phyloP scores from a whole-genome alignment of 129 eudicot genomes.

The Glebionis coronaria region DNA sequence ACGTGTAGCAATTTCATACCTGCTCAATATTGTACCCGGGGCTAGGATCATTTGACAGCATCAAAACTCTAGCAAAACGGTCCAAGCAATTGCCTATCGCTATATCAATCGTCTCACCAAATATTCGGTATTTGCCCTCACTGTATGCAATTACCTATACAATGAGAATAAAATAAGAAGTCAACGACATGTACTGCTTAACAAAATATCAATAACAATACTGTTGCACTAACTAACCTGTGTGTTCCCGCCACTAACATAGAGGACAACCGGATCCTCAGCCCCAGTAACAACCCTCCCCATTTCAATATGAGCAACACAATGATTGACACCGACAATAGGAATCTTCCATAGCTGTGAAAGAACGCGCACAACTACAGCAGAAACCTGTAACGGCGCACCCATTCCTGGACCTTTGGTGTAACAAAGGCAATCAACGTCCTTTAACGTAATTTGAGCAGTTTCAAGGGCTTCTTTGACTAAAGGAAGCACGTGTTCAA shows the following conservation, averaged over 20 bases:
- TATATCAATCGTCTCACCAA: constrained; percentile 64
- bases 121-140: constrained; percentile 87
- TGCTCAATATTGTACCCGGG: constrained; percentile 96
- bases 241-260: constrained; percentile 96
- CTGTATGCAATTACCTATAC: constrained; percentile 74
- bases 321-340: constrained; percentile 85
- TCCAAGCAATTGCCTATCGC: constrained; percentile 54
- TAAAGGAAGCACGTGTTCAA: constrained; percentile 68
- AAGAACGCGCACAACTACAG: constrained; percentile 75
- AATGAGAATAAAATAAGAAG: not conserved
- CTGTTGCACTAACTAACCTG: constrained; percentile 42
- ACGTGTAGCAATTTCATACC: constrained; percentile 31
- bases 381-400: constrained; percentile 80
- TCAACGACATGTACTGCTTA: too few species aligned
- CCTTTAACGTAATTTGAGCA: constrained; percentile 55
- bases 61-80: constrained; percentile 83
- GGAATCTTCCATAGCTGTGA: constrained; percentile 96
- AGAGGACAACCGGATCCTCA: constrained; percentile 82
- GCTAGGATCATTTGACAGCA: constrained; percentile 82
- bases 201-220: too few species aligned
- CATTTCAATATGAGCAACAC: constrained; percentile 99
- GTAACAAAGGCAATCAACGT: constrained; percentile 81
- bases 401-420: constrained; percentile 99
- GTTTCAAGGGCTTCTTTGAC: constrained; percentile 62
- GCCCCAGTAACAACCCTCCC: constrained; percentile 94